Conservation (phyloP, 1,284 basidiomycete species). For the Cutaneotrichosporon sp. region DNA sequence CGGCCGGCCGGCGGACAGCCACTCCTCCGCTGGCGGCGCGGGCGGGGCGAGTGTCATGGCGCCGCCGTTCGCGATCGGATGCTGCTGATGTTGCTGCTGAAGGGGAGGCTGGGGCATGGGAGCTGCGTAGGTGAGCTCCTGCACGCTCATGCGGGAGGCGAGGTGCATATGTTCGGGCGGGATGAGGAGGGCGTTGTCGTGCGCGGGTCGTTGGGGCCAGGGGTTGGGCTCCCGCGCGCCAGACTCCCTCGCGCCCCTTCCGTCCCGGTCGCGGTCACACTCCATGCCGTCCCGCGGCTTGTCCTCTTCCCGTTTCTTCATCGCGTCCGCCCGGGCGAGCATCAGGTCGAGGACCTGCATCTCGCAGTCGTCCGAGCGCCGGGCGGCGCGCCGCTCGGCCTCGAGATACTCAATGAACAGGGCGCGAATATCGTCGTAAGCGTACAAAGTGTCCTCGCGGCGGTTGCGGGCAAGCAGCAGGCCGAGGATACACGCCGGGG, state of each 20-base stretch:
- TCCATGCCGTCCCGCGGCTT: background rate
- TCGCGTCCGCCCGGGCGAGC: slow-evolving; percentile 14
- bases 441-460: slow-evolving; percentile 14
- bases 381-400: slow-evolving; percentile 8
- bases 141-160: background rate
- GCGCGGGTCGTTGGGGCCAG: background rate
- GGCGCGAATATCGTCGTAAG: slow-evolving; percentile 15
- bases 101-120: too few relatives aligned
- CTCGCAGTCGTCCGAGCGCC: slow-evolving; percentile 11
- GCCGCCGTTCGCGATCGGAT: background rate
- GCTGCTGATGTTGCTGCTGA: background rate
- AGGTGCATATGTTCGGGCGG: background rate
- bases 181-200: background rate
- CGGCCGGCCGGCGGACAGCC: slow-evolving; percentile 1
- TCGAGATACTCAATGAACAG: slow-evolving; percentile 13
- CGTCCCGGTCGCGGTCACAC: background rate
- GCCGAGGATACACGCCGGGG: slow-evolving; percentile 29
- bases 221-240: too few relatives aligned
- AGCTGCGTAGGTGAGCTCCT: slow-evolving; percentile 1
- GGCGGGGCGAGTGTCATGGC: slow-evolving; percentile 12
- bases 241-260: background rate
- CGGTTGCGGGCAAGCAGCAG: slow-evolving; percentile 20
- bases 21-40: slow-evolving; percentile 5
- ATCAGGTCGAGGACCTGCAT: slow-evolving; percentile 22
- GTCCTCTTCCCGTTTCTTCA: slow-evolving; percentile 2